Evolutionary conservation across 2,329 filamentous ascomycete genomes (phyloP), one percentile per base, ranked within the genome.

Genomic region (Bipolaris sorokiniana): DNA sequence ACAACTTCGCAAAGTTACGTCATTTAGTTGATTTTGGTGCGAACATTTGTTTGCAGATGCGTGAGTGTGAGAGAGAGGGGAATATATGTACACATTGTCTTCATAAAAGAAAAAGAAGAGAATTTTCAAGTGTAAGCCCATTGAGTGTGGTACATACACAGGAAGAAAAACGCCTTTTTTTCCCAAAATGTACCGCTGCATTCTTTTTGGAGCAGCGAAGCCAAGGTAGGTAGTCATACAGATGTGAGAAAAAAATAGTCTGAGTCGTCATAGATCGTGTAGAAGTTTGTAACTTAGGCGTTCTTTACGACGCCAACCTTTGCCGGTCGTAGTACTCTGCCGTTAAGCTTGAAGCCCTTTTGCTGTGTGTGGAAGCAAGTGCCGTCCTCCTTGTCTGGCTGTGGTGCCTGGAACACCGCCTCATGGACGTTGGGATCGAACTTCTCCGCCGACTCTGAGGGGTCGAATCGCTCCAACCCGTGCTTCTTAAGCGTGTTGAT

Each of bases 221-320:
- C 49, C 42, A 34, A 52, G 37, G 53, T 69, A 52, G 40, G 51
- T 69, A 66, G n/a, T 69, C 62, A 42, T 68, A 69, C 66, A 68
- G 33, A 59, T 62, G 56, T 56, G n/a, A 52, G 33, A 50, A 56
- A 15, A 42, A 31, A 46, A 28, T 10, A 31, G 6, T 33, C 18
- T 44, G 40, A 52, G 26, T 33, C 33, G 28, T 36, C 26, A 13
- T 22, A 16, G 22, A 28, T 41, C 40, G 15, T 47, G 31, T 38
- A 46, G 40, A 11, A 20, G 49, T 28, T 28, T 48, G 15, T 20
- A 22, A 20, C 60, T 67, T 77, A 82, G 42, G 80, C 76, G 81
- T 95, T 96, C 86, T 95, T 96, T 65, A 96, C 93, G 56, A 97
- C 92, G 74, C 94, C 93, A 63, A 98, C 94, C 85, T 98, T 97